phyloP scores from a whole-genome alignment of 306 rosid genomes.

The Cicer bijugum region DNA sequence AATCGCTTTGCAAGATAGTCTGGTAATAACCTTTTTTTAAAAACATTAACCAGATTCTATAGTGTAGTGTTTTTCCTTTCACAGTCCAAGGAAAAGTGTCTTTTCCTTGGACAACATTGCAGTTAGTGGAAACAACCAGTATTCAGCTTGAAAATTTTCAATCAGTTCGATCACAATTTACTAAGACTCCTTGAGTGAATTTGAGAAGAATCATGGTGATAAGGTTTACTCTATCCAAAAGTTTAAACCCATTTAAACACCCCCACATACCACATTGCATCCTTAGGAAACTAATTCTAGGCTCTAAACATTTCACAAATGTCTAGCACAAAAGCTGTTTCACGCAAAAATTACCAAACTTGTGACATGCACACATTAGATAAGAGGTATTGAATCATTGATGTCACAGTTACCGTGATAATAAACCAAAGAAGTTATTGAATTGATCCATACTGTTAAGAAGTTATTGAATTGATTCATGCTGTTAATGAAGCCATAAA shows the following conservation, averaged over 20 bases:
- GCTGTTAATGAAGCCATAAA: slow-evolving; percentile 41
- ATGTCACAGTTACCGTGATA: slow-evolving; percentile 22
- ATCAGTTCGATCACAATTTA: background rate
- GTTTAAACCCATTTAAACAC: background rate
- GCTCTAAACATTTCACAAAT: slow-evolving; percentile 18
- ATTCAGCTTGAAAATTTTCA: background rate
- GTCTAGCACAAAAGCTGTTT: background rate
- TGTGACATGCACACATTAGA: slow-evolving; percentile 27
- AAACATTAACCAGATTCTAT: background rate
- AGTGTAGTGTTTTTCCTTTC: background rate
- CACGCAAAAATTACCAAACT: slow-evolving; percentile 31
- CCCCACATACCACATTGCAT: slow-evolving; percentile 6
- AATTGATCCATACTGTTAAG: slow-evolving; percentile 39
- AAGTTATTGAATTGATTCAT: slow-evolving; percentile 8
- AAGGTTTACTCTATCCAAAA: slow-evolving; percentile 6
- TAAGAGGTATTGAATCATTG: background rate
- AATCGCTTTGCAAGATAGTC: background rate
- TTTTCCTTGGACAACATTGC: background rate
- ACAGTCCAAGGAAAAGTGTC: background rate
- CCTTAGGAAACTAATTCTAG: background rate
- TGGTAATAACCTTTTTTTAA: background rate
- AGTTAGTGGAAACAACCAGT: background rate
- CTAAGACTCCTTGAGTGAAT: background rate
- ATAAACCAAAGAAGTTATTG: background rate
- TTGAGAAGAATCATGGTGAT: background rate